phyloP scores from a whole-genome alignment of 2,329 filamentous ascomycete species.

The Xylariaceae sp. region DNA sequence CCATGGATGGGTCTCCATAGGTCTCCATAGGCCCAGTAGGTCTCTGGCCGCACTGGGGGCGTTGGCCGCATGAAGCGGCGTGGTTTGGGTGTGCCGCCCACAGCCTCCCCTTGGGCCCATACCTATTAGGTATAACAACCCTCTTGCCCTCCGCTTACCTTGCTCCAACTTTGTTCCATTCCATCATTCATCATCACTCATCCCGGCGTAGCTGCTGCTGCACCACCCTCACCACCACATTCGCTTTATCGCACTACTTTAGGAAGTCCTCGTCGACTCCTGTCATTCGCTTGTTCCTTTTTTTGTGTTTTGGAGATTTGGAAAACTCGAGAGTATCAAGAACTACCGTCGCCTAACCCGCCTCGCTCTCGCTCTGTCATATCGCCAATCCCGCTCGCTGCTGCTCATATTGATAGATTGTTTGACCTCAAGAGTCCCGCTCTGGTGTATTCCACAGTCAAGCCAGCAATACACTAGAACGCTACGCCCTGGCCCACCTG shows the following conservation, averaged over 20 bases:
- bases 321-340: conserved; percentile 33
- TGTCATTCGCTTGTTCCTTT: conserved; percentile 64
- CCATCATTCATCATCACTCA: conserved; percentile 33
- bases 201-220: conserved; percentile 37
- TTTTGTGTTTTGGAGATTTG: conserved; percentile 44
- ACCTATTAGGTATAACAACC: conserved; percentile 31
- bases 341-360: conserved; percentile 21
- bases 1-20: too few relatives aligned
- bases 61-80: conserved; percentile 11
- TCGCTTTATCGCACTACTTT: conserved; percentile 46
- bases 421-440: conserved; percentile 9
- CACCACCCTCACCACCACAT: conserved; percentile 40
- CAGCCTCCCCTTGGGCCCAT: conserved; percentile 13
- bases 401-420: conserved; percentile 14
- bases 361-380: conserved; percentile 16
- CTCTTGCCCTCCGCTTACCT: conserved; percentile 29
- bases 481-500: conserved; percentile 3
- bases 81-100: conserved; percentile 10
- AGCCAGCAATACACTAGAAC: neutral
- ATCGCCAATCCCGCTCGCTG: conserved; percentile 18
- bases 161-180: conserved; percentile 29
- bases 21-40: neutral
- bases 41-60: neutral
- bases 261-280: conserved; percentile 71
- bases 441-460: conserved; percentile 4